Percentiles rank a stretch among this genome's conserved stretches.
Conservation (phyloP, 2,329 filamentous ascomycete genomes). For the Triangularia setosa region DNA sequence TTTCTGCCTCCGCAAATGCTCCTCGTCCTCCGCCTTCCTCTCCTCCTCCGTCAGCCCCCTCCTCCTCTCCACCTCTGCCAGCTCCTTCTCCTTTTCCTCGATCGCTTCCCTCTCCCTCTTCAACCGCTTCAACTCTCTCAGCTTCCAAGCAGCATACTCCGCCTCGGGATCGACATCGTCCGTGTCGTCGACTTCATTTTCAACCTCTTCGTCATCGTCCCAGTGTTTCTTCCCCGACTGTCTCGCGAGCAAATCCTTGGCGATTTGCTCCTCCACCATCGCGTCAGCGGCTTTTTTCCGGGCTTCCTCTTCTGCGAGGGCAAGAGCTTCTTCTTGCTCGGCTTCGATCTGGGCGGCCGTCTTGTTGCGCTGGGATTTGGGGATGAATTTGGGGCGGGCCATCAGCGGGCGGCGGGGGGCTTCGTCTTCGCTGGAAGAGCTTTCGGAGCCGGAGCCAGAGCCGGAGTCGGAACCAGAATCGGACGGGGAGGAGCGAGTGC, state of each 20-base stretch:
- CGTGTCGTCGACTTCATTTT: constrained; percentile 79
- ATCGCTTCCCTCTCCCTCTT: constrained; percentile 83
- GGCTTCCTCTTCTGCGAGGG: constrained; percentile 44
- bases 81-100: constrained; percentile 76
- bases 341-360: constrained; percentile 18
- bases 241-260: constrained; percentile 71
- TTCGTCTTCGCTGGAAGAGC: constrained; percentile 50
- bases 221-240: constrained; percentile 77
- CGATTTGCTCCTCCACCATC: constrained; percentile 83
- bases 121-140: constrained; percentile 84
- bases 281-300: constrained; percentile 69
- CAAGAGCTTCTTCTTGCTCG: constrained; percentile 8
- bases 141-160: constrained; percentile 88
- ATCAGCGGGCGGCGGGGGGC: constrained; percentile 51
- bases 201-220: constrained; percentile 71
- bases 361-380: constrained; percentile 42
- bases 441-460: constrained; percentile 35
- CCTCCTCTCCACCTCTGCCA: constrained; percentile 83
- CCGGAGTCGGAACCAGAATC: constrained; percentile 29
- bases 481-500: constrained; percentile 25
- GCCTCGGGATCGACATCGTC: constrained; percentile 83
- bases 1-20: constrained; percentile 70
- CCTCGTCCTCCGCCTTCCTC: constrained; percentile 78
- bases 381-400: constrained; percentile 61
- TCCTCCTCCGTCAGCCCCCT: constrained; percentile 84